Evolutionary conservation across 768 basidiomycete species (phyloP).

Genomic region (Antrodiella citrinella): DNA sequence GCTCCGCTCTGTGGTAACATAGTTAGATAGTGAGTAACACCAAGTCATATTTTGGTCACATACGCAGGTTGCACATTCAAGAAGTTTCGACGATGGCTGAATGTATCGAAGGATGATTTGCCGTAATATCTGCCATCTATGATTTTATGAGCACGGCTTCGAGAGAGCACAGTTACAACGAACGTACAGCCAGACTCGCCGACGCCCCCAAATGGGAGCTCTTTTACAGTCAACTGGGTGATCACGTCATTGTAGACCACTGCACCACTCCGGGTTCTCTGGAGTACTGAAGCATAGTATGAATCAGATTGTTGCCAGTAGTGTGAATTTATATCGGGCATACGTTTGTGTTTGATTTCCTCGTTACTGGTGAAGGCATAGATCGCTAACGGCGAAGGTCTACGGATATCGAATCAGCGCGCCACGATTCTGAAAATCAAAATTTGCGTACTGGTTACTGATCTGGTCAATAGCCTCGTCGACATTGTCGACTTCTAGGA

Average conservation of each 20-base stretch:
- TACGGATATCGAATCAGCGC: conserved; percentile 39
- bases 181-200: conserved; percentile 60
- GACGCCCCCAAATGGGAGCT: conserved; percentile 44
- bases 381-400: conserved; percentile 53
- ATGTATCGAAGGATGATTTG: conserved; percentile 43
- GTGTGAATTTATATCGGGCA: background rate
- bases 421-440: background rate
- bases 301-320: background rate
- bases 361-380: conserved; percentile 55
- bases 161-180: background rate
- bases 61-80: conserved; percentile 17
- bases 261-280: conserved; percentile 48
- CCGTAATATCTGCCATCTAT: conserved; percentile 48
- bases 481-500: conserved; percentile 47
- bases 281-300: conserved; percentile 34
- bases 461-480: conserved; percentile 51
- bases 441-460: background rate
- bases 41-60: background rate
- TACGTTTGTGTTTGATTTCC: conserved; percentile 21
- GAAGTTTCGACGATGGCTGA: conserved; percentile 17
- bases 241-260: conserved; percentile 55
- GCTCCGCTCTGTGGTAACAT: conserved; percentile 17
- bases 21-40: background rate
- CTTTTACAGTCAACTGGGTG: conserved; percentile 36
- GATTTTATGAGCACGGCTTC: conserved; percentile 3